Base-by-base conservation (phyloP, 2,329 filamentous ascomycete species). In the Ceratocystis papillata region DNA sequence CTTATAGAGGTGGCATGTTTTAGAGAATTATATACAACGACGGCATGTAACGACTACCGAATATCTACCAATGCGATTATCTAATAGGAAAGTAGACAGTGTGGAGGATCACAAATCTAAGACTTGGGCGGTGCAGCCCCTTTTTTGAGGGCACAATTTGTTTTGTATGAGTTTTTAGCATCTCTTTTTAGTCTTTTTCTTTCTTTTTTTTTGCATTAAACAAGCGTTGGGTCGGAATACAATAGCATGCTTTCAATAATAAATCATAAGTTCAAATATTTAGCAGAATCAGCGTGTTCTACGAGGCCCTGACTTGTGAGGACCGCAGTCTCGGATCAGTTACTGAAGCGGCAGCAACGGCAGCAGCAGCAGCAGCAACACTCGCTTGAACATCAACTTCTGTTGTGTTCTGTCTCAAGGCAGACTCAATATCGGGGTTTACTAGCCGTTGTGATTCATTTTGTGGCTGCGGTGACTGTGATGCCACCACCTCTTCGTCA, bases 1-100 rank as follows among this genome's bases (percentile, higher is more conserved):
- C 63, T 28, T 65, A 59, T n/a, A 50, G 60, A 25, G 50, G 48
- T 45, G 59, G 44, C 7, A 30, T 62, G 7, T 55, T 55, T 30
- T 62, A 37, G 48, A 48, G 15, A 17, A 28, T 15, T 5, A 50
- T 53, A 15, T 53, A 53, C 46, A 50, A 50, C 20, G 22, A 28
- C 22, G 48, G 25, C 48, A 53, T 28, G 48, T 25, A 28, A 25
- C 48, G 25, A 30, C 55, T n/a, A 59, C 12, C 8, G 15, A 20
- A 37, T 20, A 37, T 59, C 15, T 20, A 59, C n/a, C 25, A 37
- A 5, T 15, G 30, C 2, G 25, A 37, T 20, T 37, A 59, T 59
- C 8, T 57, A 59, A 37, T 59, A 6, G 25, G 25, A 3, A 30
- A 33, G 6, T 30, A 30, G 17, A 37, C n/a, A 37, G n/a, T 20